phyloP scores from a whole-genome alignment of 192 early-diverging fungal species.

The Dissophora ornata region DNA sequence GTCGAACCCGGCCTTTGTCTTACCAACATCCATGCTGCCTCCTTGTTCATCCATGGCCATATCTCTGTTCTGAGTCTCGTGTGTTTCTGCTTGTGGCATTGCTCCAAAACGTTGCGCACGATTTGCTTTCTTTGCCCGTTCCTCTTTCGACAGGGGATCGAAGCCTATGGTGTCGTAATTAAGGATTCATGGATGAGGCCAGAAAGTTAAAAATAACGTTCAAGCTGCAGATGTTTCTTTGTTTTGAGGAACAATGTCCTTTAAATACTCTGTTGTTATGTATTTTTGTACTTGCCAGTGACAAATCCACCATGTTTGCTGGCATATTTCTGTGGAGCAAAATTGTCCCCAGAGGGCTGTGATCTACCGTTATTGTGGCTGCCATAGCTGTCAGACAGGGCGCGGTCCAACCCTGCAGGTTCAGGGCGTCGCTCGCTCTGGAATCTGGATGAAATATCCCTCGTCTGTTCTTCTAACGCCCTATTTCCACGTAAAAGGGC shows the following conservation, averaged over 20 bases:
- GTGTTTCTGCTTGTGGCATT: not conserved
- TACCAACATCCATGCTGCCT: slow-evolving; percentile 48
- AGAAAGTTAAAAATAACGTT: not conserved
- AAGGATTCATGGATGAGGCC: not conserved
- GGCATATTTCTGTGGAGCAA: slow-evolving; percentile 23
- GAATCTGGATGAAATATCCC: slow-evolving; percentile 39
- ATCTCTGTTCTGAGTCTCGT: slow-evolving; percentile 7
- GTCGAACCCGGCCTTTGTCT: not conserved
- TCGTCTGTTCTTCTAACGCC: slow-evolving; percentile 30
- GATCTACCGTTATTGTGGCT: not conserved
- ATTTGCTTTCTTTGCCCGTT: slow-evolving; percentile 34
- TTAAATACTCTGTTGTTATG: no score
- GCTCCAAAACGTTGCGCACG: slow-evolving; percentile 42
- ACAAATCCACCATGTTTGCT: slow-evolving; percentile 40
- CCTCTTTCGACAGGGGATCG: slow-evolving; percentile 45
- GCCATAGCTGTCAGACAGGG: slow-evolving; percentile 16
- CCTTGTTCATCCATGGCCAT: slow-evolving; percentile 16
- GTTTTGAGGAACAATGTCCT: no score
- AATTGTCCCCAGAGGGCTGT: slow-evolving; percentile 1
- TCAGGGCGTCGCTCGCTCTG: slow-evolving; percentile 31
- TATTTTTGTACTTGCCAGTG: slow-evolving; percentile 31
- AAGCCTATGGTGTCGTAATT: slow-evolving; percentile 17
- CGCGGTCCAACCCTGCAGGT: slow-evolving; percentile 39
- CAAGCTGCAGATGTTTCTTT: no score
- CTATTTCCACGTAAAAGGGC: slow-evolving; percentile 2